Base-by-base conservation (phyloP, 495 filamentous ascomycete species). In the Penicillium crystallinum region DNA sequence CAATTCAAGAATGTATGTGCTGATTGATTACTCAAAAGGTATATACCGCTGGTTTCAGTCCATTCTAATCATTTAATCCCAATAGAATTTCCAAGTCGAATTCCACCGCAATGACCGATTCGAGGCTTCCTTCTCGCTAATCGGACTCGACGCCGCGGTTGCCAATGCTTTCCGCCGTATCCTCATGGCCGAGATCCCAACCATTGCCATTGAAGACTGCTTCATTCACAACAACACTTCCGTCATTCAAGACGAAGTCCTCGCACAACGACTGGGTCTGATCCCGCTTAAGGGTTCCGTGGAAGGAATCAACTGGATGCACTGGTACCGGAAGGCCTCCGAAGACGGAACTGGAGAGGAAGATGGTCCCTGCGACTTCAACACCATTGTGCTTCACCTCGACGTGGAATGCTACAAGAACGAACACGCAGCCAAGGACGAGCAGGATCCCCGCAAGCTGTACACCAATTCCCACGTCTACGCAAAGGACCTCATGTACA, bases 111-210 rank as follows among this genome's bases (percentile, higher is more conserved):
- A 90, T 68, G 77, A 84, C 27, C 79, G 79, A 35, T 77, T 80
- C 66, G 86, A 95, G 59, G 68, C 86, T 51, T 84, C 85, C 30
- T 97, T 97, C 77, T 96, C 91, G 18, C 81, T 97, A 57, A 84
- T 95, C 64, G 90, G 91, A 61, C 68, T 92, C 56, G 91, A 99
- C 63, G 91, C 95, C 57, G 81, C 88, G 48, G 86, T 99, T 63
- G 91, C 95, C 57, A 99, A 99, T 69, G 95, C 95, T 62, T 96
- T 97, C 78, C 93, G 95, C 57, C 89, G 95, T 40, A 97, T 99
- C 62, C 80, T 97, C 53, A 86, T 99, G 72, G 86, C 93, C 48
- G 95, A 99, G 70, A 87, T 99, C 33, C 91, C 92, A 18, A 90
- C 88, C 3, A 77, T 99, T 39, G 95, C 95, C 56, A 92, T 99